A percentile compares a stretch with the other conserved stretches of the same genome.
Conservation (phyloP, 768 basidiomycete genomes). For the Sporobolomyces pararoseus region DNA sequence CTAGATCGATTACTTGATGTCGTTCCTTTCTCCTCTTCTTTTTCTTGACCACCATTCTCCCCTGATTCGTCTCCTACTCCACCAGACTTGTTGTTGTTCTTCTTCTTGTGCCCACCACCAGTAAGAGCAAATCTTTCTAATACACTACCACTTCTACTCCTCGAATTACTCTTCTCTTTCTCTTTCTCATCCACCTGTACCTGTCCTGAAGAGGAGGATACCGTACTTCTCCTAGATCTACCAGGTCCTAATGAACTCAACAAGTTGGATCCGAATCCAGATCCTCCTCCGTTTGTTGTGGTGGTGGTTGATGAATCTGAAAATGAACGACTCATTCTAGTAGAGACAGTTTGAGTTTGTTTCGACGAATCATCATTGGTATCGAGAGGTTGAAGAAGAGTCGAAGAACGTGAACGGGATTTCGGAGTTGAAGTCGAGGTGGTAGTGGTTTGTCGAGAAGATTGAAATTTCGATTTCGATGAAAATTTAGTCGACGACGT, state of each 20-base stretch:
- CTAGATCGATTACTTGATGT: background rate
- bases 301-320: slow-evolving; percentile 28
- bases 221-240: slow-evolving; percentile 13
- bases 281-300: background rate
- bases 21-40: background rate
- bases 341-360: background rate
- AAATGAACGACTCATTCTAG: slow-evolving; percentile 25
- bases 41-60: background rate
- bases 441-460: background rate
- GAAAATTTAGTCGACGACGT: background rate
- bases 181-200: background rate
- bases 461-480: background rate
- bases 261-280: background rate
- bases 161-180: background rate
- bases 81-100: background rate
- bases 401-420: background rate
- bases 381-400: background rate
- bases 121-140: slow-evolving; percentile 32
- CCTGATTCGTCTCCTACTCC: background rate
- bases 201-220: background rate
- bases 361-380: too few species aligned
- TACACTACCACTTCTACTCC: slow-evolving; percentile 13
- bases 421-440: background rate
- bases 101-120: slow-evolving; percentile 1
- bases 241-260: slow-evolving; percentile 25